Evolutionary conservation across 805 yeast species (phyloP).

Genomic region (Blastobotrys muscicola): DNA sequence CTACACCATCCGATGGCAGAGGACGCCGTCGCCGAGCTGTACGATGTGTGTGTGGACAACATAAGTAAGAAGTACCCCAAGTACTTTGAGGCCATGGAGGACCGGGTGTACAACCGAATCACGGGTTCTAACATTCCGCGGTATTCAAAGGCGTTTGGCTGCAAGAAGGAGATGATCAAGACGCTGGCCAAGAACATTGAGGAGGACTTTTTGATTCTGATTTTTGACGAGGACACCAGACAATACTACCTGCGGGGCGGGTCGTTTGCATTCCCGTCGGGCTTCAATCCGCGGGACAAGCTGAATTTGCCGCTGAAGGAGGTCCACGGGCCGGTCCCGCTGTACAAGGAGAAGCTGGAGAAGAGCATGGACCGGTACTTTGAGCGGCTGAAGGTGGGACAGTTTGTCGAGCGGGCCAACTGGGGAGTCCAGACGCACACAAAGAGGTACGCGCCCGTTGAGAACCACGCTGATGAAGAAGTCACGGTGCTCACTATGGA

Average conservation of each 20-base stretch:
- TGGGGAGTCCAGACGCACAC: conserved; percentile 63
- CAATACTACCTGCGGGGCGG: conserved; percentile 46
- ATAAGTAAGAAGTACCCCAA: conserved; percentile 43
- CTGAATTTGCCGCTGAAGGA: conserved; percentile 45
- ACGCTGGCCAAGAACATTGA: conserved; percentile 34
- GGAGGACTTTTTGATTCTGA: conserved; percentile 53
- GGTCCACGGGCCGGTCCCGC: conserved; percentile 68
- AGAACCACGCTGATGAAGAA: conserved; percentile 34
- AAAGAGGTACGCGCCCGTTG: conserved; percentile 37
- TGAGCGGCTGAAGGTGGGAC: conserved; percentile 41
- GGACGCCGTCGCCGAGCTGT: conserved; percentile 41
- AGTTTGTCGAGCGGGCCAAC: conserved; percentile 53
- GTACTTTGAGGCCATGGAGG: conserved; percentile 32
- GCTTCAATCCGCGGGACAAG: conserved; percentile 54
- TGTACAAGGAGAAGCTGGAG: conserved; percentile 45
- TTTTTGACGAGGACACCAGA: conserved; percentile 37
- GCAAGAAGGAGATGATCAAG: conserved; percentile 11
- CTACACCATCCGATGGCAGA: conserved; percentile 25
- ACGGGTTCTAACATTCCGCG: not conserved
- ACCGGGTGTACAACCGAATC: conserved; percentile 14
- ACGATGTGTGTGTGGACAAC: conserved; percentile 34
- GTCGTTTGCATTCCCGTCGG: conserved; percentile 57
- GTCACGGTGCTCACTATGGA: conserved; percentile 17
- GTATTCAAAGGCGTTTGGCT: conserved; percentile 4
- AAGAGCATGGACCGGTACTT: conserved; percentile 62